Evolutionary conservation across 345 rosid genomes (phyloP), one percentile per base, ranked within the genome.

Genomic region (Sisymbrium irio): DNA sequence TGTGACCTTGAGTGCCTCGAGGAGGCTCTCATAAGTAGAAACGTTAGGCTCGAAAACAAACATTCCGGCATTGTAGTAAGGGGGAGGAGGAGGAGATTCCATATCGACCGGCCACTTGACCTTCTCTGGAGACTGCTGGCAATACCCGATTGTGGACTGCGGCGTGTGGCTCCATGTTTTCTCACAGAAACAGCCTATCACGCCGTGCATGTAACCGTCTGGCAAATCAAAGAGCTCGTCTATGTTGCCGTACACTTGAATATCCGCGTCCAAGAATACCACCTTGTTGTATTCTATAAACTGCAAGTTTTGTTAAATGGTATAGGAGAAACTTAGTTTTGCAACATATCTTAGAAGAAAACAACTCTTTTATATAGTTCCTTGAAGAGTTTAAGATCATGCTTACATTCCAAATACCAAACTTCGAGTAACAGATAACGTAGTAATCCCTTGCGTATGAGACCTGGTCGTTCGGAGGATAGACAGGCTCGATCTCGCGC

Each of bases 41-140:
- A 40, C 77, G 53, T 76, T 80, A 12, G 93, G 93, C 82, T 89
- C 88, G 37, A 78, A 87, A 30, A 91, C 82, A 66, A 86, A 86
- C 96, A 89, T 89, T 54, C 91, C 89, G 0, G 91, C 97, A 47
- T 91, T 91, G 83, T 82, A 91, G 80, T 87, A 89, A 11, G 80
- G 71, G 37, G 91, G 62, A 5, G 97, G 83, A 1, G 80, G 82
- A 1, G 81, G 83, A 14, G 83, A 72, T 22, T 85, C 85, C 88
- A 86, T 79, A 36, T 83, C 82, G 7, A 73, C 65, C 0, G 93
- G 84, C 88, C 90, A 91, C 1, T 9, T 28, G 2, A 83, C 89
- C 71, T 55, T 84, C 25, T 88, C 83, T 0, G 95, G 89, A 59
- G 86, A 68, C 82, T 86, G 88, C 37, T 91, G 90, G 78, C 92